Evolutionary conservation across 2,329 filamentous ascomycete species (phyloP).

Genomic region (Ophiostoma sp.): DNA sequence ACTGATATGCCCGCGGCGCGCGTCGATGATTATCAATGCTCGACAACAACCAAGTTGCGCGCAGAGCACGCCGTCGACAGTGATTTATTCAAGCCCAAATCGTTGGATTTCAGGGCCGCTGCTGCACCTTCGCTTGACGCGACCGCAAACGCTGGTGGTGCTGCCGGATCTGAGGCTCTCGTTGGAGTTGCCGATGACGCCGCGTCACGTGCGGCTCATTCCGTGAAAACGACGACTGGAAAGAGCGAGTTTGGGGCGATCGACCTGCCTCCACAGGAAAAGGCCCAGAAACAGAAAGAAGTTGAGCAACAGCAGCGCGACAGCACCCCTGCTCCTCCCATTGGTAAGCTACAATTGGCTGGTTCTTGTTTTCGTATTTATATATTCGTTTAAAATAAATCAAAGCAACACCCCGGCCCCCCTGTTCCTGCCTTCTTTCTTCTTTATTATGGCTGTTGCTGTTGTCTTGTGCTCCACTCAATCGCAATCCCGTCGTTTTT

Average conservation of each 20-base stretch:
- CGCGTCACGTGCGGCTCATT: slow-evolving; percentile 2
- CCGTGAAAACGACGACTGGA: neutral
- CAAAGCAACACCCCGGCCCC: neutral
- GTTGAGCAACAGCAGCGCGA: neutral
- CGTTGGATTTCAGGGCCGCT: neutral
- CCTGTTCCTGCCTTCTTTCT: slow-evolving; percentile 21
- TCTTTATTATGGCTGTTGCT: slow-evolving; percentile 4
- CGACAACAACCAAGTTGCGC: neutral
- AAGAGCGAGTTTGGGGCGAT: neutral
- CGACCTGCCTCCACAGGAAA: slow-evolving; percentile 4
- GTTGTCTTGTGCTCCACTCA: slow-evolving; percentile 20
- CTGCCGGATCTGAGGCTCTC: neutral
- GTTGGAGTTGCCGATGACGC: slow-evolving; percentile 3
- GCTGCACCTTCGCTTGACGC: neutral
- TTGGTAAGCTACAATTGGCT: slow-evolving; percentile 5
- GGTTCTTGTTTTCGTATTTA: neutral
- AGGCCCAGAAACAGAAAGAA: slow-evolving; percentile 12
- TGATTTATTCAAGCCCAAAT: neutral
- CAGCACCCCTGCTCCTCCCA: slow-evolving; percentile 4
- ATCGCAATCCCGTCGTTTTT: slow-evolving; percentile 22
- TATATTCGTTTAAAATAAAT: neutral
- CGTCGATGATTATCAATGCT: neutral
- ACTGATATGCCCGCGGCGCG: neutral
- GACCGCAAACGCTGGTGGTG: neutral
- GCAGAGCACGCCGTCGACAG: neutral